Base-by-base conservation (phyloP, 495 filamentous ascomycete genomes). In the Aspergillus affinis region DNA sequence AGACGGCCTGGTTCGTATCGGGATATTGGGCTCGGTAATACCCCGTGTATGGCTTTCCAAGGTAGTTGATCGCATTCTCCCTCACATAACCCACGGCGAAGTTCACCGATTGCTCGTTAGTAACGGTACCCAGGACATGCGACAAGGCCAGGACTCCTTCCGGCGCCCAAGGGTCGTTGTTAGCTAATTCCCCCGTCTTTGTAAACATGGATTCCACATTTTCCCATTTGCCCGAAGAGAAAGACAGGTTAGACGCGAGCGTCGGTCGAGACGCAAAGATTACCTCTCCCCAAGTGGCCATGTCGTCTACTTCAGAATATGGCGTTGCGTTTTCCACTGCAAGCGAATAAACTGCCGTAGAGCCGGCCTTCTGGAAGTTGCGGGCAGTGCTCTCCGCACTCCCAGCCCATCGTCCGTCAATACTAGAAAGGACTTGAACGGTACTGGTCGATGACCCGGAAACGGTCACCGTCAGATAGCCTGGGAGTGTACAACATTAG, bases 381-480 rank as follows among this genome's bases (percentile, higher is more conserved):
- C 58, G 58, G 19, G 57, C 63, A 13, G 74, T 70, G 18, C 64
- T 69, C 29, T 66, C 57, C 32, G 61, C 65, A 47, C 64, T 67
- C 12, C 80, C 81, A 27, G 75, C 74, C 78, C 80, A 84, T 51
- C 75, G 70, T 26, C 77, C 76, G 60, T 84, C 81, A 46, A 84
- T 81, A 55, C 78, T 78, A 0, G 73, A 72, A 56, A 78, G 81
- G 1, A 83, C 57, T 55, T 83, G 79, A 27, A 82, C 69, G 21
- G 70, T 63, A 21, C 69, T 67, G 3, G 61, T 61, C 7, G 48
- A 63, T 27, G 66, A 57, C 15, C 49, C 64, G 6, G 69, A 64
- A 7, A 87, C 87, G 57, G 84, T 69, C 21, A 93, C 82, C 5
- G 85, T 88, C 52, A 96, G 59, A 71, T 96, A 96, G 60, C 71